phyloP scores from a whole-genome alignment of 805 yeast species.

The Yarrowia yakushimensis region DNA sequence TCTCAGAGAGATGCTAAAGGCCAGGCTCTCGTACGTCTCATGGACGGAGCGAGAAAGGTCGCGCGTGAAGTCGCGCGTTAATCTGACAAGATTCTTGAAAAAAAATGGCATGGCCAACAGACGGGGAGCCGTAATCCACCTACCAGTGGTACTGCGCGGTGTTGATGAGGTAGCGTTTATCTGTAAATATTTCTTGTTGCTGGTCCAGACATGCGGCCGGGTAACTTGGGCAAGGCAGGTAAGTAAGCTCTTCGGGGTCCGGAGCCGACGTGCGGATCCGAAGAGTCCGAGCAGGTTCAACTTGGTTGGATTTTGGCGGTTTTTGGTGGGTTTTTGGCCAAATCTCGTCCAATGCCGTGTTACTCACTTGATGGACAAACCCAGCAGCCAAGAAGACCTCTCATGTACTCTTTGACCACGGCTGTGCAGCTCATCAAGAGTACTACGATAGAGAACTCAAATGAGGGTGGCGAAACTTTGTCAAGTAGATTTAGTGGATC shows the following conservation, averaged over 20 bases:
- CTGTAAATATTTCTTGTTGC: not conserved
- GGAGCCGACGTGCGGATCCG: slow-evolving; percentile 12
- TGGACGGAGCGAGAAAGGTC: not conserved
- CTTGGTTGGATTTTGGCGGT: no score
- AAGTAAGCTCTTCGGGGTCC: not conserved
- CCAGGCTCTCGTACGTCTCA: slow-evolving; percentile 7
- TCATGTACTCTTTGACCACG: not conserved
- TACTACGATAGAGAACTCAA: not conserved
- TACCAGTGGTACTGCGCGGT: not conserved
- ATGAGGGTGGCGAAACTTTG: not conserved
- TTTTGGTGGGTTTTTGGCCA: no score
- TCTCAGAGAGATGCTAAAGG: not conserved
- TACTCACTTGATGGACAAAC: no score
- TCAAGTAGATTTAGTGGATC: no score
- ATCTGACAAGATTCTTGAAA: slow-evolving; percentile 4
- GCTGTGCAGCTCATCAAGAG: not conserved
- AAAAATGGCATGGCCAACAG: slow-evolving; percentile 14
- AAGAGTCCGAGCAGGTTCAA: no score
- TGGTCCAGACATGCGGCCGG: slow-evolving; percentile 12
- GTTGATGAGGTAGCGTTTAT: not conserved
- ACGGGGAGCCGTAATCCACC: not conserved
- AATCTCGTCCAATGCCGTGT: no score
- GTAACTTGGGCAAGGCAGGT: not conserved
- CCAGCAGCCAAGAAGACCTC: no score
- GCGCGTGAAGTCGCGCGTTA: slow-evolving; percentile 11